phyloP scores from a whole-genome alignment of 2,329 filamentous ascomycete genomes.

The Lecanicillium sp. region DNA sequence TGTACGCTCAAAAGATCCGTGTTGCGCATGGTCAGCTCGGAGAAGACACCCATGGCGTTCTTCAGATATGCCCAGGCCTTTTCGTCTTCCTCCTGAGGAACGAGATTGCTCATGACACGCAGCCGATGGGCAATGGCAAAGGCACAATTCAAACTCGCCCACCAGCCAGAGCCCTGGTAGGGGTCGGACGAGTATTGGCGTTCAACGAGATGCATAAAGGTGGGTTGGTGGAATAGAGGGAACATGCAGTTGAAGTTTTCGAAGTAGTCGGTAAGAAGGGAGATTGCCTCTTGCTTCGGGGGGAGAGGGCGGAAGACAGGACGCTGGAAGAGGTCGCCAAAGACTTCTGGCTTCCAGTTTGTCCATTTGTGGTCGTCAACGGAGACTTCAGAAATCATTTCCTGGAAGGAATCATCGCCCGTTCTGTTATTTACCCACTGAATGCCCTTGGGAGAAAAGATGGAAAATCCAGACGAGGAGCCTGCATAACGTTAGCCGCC shows the following conservation, averaged over 20 bases:
- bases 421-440: conserved; percentile 98
- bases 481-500: conserved; percentile 41
- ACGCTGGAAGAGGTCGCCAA: conserved; percentile 82
- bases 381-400: conserved; percentile 88
- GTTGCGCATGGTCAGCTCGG: conserved; percentile 91
- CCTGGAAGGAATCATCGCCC: conserved; percentile 88
- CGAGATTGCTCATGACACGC: conserved; percentile 90
- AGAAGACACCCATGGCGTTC: conserved; percentile 89
- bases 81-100: conserved; percentile 83
- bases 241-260: conserved; percentile 99
- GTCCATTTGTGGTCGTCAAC: conserved; percentile 94
- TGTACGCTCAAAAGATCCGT: conserved; percentile 93
- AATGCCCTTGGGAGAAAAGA: conserved; percentile 96
- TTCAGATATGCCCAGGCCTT: conserved; percentile 95
- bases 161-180: conserved; percentile 95
- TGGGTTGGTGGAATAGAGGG: conserved; percentile 92
- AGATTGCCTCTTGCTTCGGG: conserved; percentile 77
- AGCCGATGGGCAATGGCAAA: conserved; percentile 89
- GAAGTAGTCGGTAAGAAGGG: conserved; percentile 87
- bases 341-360: conserved; percentile 97
- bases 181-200: conserved; percentile 88
- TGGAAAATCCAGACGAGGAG: conserved; percentile 95
- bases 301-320: conserved; percentile 79
- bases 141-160: conserved; percentile 91
- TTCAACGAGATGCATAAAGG: conserved; percentile 96